These are phyloP conservation scores for Zasmidium cellare DNA, from an alignment of 2,329 filamentous ascomycete species.

Conservation along the genomic window DNA sequence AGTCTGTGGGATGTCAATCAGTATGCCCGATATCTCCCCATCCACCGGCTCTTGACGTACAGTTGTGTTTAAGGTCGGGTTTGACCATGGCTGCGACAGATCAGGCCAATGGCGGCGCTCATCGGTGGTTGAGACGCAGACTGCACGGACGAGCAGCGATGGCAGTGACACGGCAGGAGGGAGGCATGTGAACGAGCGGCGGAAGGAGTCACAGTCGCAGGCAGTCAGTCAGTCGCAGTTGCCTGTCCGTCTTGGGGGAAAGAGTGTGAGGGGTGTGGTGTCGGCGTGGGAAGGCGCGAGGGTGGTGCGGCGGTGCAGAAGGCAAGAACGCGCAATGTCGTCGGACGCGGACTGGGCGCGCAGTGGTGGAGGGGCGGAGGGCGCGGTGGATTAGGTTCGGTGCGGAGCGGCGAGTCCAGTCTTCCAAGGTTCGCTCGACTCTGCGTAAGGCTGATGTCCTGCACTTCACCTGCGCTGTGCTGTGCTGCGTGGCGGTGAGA, in stretches of 20 bases:
- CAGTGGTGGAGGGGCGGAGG: no score
- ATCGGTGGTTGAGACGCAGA: constrained; percentile 6
- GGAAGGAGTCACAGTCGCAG: background rate
- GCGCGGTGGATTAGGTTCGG: background rate
- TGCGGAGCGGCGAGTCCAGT: background rate
- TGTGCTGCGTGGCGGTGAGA: no score
- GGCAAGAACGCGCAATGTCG: no score
- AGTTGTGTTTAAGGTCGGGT: constrained; percentile 34
- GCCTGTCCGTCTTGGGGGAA: background rate
- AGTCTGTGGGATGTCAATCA: constrained; percentile 25
- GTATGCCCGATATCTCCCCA: background rate
- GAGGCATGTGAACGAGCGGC: constrained; percentile 11
- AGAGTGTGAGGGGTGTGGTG: background rate
- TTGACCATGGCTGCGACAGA: constrained; percentile 34
- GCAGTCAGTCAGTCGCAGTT: background rate
- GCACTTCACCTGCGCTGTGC: no score
- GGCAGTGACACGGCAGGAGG: constrained; percentile 2
- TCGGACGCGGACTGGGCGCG: no score
- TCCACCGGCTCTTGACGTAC: constrained; percentile 3
- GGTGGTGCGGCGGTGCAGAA: no score
- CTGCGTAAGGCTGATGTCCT: background rate
- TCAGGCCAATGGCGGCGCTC: constrained; percentile 13
- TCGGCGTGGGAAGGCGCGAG: background rate
- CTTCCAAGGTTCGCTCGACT: no score
- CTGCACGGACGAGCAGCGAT: background rate